phyloP scores from a whole-genome alignment of 2,329 filamentous ascomycete species.

The Tolypocladium guangdongense region DNA sequence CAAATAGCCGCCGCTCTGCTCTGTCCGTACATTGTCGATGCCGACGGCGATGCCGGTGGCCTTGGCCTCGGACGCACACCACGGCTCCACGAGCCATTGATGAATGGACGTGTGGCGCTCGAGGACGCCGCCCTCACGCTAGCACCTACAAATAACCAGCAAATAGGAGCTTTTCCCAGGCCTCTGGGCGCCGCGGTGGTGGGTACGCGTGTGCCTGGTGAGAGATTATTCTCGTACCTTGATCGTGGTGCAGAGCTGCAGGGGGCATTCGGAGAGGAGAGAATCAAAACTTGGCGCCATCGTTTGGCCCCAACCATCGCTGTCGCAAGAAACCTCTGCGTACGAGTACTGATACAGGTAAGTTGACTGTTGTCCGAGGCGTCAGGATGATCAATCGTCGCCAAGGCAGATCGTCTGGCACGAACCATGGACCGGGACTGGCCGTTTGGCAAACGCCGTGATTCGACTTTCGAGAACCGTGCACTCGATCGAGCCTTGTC shows the following conservation, averaged over 20 bases:
- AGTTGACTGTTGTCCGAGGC: background rate
- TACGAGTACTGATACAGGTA: too few species aligned
- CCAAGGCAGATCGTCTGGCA: background rate
- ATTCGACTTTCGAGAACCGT: background rate
- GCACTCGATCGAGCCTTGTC: background rate
- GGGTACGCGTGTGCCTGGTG: slow-evolving; percentile 13
- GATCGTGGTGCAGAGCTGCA: slow-evolving; percentile 1
- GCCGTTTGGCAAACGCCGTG: background rate
- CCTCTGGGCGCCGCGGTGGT: slow-evolving; percentile 11
- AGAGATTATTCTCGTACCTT: slow-evolving; percentile 18
- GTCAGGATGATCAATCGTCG: too few species aligned
- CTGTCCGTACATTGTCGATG: background rate
- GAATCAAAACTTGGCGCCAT: background rate
- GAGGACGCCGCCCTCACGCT: background rate
- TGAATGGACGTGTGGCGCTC: slow-evolving; percentile 2
- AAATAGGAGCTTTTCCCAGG: slow-evolving; percentile 19
- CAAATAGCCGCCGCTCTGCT: slow-evolving; percentile 1
- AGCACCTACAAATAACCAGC: slow-evolving; percentile 2
- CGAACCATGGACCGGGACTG: background rate
- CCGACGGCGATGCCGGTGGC: background rate
- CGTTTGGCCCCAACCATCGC: background rate
- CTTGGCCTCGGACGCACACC: background rate
- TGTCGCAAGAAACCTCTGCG: background rate
- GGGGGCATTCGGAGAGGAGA: background rate
- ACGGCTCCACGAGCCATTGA: background rate